A percentile compares a stretch with the other conserved stretches of the same genome.
Conservation (phyloP, 129 eudicot genomes). For the Logfia minima region DNA sequence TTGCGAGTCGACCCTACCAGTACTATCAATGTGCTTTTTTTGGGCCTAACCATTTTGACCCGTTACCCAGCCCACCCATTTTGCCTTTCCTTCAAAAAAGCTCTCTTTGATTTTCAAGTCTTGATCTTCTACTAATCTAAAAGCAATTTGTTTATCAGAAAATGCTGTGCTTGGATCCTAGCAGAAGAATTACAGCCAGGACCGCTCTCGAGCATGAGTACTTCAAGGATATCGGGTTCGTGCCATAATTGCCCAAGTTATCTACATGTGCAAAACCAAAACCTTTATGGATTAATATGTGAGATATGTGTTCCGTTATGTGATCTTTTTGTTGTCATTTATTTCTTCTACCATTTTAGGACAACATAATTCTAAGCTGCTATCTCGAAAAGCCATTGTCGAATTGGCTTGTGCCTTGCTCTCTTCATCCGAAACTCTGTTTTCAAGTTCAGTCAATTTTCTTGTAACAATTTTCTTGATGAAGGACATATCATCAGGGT, state of each 20-base stretch:
- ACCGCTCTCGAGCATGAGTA: slow-evolving; percentile 85
- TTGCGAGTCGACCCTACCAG: background rate
- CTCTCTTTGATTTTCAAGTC: background rate
- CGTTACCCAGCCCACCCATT: background rate
- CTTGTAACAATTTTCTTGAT: slow-evolving; percentile 39
- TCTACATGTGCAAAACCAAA: slow-evolving; percentile 42
- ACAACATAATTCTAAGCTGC: slow-evolving; percentile 31
- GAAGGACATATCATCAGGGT: slow-evolving; percentile 38
- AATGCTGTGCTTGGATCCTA: slow-evolving; percentile 92
- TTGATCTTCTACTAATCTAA: slow-evolving; percentile 10
- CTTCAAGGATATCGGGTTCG: slow-evolving; percentile 78
- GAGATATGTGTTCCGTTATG: slow-evolving; percentile 53
- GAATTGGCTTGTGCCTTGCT: slow-evolving; percentile 29
- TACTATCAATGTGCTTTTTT: background rate
- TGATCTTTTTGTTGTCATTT: slow-evolving; percentile 11
- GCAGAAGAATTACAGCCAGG: slow-evolving; percentile 84
- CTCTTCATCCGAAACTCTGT: slow-evolving; percentile 23
- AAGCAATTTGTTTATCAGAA: slow-evolving; percentile 46
- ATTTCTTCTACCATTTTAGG: slow-evolving; percentile 31
- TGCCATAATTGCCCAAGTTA: slow-evolving; percentile 49
- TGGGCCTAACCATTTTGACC: background rate
- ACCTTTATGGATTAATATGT: slow-evolving; percentile 37
- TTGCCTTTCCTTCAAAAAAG: background rate
- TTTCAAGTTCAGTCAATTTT: slow-evolving; percentile 28
- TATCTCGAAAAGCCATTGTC: slow-evolving; percentile 45